Conservation (phyloP, 345 rosid genomes). For the Excoecaria cochinchinensis region DNA sequence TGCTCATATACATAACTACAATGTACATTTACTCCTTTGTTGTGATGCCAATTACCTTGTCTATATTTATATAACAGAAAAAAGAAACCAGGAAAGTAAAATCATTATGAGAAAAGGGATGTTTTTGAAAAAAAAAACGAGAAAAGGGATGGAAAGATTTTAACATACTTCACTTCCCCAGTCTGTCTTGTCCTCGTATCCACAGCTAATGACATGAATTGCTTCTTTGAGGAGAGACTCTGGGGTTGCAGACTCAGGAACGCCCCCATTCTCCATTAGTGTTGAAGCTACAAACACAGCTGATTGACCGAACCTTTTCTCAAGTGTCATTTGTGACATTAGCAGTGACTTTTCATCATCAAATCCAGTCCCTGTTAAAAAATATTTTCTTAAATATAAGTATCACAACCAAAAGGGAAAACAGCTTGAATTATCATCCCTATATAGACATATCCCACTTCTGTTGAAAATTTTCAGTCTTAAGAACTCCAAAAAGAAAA, state of each 20-base stretch:
- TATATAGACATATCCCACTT: not conserved
- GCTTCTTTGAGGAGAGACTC: conserved; percentile 43
- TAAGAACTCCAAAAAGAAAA: not conserved
- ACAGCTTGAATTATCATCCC: not conserved
- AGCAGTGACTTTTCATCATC: conserved; percentile 45
- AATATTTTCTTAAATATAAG: not conserved
- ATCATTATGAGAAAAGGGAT: not conserved
- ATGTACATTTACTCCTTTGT: not conserved
- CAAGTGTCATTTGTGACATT: conserved; percentile 44
- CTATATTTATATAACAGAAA: not conserved
- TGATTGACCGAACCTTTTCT: conserved; percentile 46
- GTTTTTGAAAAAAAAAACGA: not conserved
- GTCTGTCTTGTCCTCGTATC: conserved; percentile 49
- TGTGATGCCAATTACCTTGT: not conserved
- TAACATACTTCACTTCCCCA: conserved; percentile 43
- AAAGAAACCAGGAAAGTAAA: not conserved
- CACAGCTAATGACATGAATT: conserved; percentile 48
- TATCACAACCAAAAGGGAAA: not conserved
- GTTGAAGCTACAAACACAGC: conserved; percentile 43
- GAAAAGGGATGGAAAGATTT: not conserved
- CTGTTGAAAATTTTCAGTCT: not conserved
- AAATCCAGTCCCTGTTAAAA: conserved; percentile 27
- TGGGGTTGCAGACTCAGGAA: conserved; percentile 39
- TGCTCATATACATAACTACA: not conserved
- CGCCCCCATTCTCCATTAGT: conserved; percentile 44